Evolutionary conservation across 2,329 filamentous ascomycete genomes (phyloP).

Genomic region (Grosmannia huntii): DNA sequence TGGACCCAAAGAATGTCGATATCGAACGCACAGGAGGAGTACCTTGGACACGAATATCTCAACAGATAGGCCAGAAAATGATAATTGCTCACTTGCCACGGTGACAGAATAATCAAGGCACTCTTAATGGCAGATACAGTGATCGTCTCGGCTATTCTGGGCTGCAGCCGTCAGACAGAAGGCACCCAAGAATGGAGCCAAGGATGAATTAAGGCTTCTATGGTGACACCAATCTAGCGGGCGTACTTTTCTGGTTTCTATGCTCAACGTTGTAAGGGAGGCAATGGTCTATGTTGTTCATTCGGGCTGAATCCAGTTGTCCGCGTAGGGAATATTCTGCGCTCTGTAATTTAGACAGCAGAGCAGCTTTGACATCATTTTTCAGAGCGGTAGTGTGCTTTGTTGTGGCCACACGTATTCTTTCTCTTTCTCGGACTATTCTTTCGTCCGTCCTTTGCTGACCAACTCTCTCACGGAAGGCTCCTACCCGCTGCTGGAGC

Average conservation of each 20-base stretch:
- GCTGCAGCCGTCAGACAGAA: not conserved
- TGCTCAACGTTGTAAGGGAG: not conserved
- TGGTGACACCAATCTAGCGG: not conserved
- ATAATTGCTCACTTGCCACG: not conserved
- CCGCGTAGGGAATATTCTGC: too few species aligned
- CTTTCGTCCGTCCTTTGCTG: too few species aligned
- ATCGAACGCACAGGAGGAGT: not conserved
- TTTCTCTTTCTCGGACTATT: too few species aligned
- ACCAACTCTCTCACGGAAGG: too few species aligned
- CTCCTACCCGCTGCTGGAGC: conserved; percentile 77
- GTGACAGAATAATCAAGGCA: not conserved
- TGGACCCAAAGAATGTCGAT: not conserved
- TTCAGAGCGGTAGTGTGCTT: too few species aligned
- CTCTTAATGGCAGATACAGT: not conserved
- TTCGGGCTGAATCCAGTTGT: not conserved
- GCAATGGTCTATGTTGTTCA: not conserved
- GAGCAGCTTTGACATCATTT: too few species aligned
- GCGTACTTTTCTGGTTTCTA: too few species aligned
- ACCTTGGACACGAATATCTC: not conserved
- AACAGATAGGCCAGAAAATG: not conserved
- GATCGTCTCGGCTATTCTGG: not conserved
- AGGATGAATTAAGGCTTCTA: too few species aligned
- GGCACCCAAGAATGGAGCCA: not conserved
- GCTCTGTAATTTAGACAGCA: too few species aligned
- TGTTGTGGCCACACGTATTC: too few species aligned